Evolutionary conservation across 1,284 basidiomycete genomes (phyloP), one percentile per base, ranked within the genome.

Genomic region (Vanrija pseudolonga): DNA sequence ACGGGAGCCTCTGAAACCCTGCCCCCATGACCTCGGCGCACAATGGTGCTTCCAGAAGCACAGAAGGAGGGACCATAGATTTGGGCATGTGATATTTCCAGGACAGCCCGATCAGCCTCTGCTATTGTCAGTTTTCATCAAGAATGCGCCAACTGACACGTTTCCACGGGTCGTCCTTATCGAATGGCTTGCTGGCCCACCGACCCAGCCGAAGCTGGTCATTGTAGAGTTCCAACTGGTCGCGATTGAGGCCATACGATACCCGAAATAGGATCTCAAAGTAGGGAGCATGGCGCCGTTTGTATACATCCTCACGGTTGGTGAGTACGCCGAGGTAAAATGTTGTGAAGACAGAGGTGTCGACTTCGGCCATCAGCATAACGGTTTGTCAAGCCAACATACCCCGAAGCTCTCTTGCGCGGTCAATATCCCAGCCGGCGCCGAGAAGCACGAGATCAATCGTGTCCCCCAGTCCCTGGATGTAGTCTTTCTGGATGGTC

Each of bases 401-500:
- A 89, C 89, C 89, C 69, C 85, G 73, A 3, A 94, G 77, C 52
- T 87, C 85, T 45, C 88, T 76, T 4, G 81, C 91, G 9, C 91
- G 80, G 37, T 87, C 82, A 62, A 84, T 85, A 57, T 89, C 86
- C 88, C 89, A 91, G 0, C 81, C 78, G 14, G 85, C 89, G 1
- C 84, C 91, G 22, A 93, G 69, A 19, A 92, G 68, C 0, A 85
- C 84, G 47, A 93, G 79, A 69, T 93, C 89, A 14, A 91, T 67
- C 12, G 82, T 81, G 70, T 95, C 91, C n/a, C 90, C 89, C 43
- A 87, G 80, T 1, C 86, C 86, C 0, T 84, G 83, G 38, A 95
- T 89, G 62, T 92, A 93, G 68, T 94, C 91, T 68, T 81, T 83
- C 78, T 88, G 87, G 48, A 79, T 32, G 50, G 77, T 79, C 24